Base-by-base conservation (phyloP, 495 filamentous ascomycete species). In the Geoglossum glabrum region DNA sequence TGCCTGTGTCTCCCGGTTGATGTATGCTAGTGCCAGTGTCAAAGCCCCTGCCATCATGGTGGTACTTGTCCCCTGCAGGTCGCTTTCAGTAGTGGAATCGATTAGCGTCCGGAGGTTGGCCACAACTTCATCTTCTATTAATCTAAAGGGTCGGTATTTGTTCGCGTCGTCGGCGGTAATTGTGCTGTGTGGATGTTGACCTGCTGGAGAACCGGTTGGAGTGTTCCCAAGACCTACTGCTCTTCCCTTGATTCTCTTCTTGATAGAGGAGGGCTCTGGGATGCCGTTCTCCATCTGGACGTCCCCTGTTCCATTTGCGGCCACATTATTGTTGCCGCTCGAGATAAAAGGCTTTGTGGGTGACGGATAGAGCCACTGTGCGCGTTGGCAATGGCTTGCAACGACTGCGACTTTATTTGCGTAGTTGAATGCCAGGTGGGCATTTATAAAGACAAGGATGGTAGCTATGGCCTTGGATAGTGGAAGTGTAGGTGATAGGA, bases 371-470 rank as follows among this genome's bases (percentile, higher is more conserved):
- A 98, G 82, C 79, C 87, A 96, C 51, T 81, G 75, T 50, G 92
- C 88, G 57, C 82, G 79, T 62, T 90, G 80, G 60, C 76, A 80
- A 67, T 97, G 92, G 13, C 86, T 84, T 27, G 93, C 92, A 34
- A 97, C 78, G n/a, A 98, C 77, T 51, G 88, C 88, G 45, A 97
- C 84, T 67, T 87, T 83, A 69, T 95, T 97, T 55, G 86, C 81
- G 69, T 93, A 85, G 71, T 87, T 90, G 71, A 86, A 87, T 61
- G 92, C 85, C 6, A 98, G 78, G 66, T 98, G 92, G 58, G 89
- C 86, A 67, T 98, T 95, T 68, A 96, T 82, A 72, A 96, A 96
- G 73, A 97, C 82, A 65, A 95, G 83, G 60, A 97, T 77, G 72
- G 87, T 92, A 55, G 93, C 83, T 58, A 98, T 74, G 57, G 85